Evolutionary conservation across 2,329 filamentous ascomycete species (phyloP).

Genomic region (Ophiosphaerella korrae): DNA sequence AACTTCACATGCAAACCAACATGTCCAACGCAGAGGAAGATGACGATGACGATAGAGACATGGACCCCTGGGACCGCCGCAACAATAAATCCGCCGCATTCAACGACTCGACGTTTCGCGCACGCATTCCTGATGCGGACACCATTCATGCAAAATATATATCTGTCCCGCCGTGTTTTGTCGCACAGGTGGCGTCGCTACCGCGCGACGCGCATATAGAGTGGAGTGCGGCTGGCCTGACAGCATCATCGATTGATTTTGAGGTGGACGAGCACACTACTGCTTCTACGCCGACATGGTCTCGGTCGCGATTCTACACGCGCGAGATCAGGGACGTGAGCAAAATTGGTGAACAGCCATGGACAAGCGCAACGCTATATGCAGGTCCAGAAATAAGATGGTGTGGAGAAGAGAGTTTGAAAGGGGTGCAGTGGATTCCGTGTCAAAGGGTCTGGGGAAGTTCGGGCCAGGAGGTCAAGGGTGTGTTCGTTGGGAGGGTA

Average conservation of each 20-base stretch:
- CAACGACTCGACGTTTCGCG: slow-evolving; percentile 31
- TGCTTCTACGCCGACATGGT: not conserved
- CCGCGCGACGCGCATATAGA: slow-evolving; percentile 78
- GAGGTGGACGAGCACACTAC: not conserved
- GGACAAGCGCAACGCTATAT: slow-evolving; percentile 32
- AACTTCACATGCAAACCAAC: slow-evolving; percentile 12
- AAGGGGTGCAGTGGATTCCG: slow-evolving; percentile 37
- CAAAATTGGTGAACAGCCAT: slow-evolving; percentile 7
- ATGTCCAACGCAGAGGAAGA: not conserved
- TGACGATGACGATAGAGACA: slow-evolving; percentile 53
- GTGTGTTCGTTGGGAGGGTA: slow-evolving; percentile 32
- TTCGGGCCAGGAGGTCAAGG: slow-evolving; percentile 26
- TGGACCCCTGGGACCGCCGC: slow-evolving; percentile 70
- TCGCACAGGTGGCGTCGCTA: slow-evolving; percentile 75
- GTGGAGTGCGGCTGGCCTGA: slow-evolving; percentile 76
- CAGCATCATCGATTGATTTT: not conserved
- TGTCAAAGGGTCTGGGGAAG: slow-evolving; percentile 40
- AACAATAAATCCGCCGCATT: slow-evolving; percentile 55
- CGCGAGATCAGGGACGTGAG: slow-evolving; percentile 13
- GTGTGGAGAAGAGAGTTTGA: slow-evolving; percentile 1
- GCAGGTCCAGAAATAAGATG: slow-evolving; percentile 13
- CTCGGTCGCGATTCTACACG: slow-evolving; percentile 15
- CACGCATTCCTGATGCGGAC: slow-evolving; percentile 51
- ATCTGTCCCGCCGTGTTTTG: slow-evolving; percentile 68
- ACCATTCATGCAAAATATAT: not conserved